Conservation (phyloP, 2,329 filamentous ascomycete species). For the Aspergillus thermomutatus region DNA sequence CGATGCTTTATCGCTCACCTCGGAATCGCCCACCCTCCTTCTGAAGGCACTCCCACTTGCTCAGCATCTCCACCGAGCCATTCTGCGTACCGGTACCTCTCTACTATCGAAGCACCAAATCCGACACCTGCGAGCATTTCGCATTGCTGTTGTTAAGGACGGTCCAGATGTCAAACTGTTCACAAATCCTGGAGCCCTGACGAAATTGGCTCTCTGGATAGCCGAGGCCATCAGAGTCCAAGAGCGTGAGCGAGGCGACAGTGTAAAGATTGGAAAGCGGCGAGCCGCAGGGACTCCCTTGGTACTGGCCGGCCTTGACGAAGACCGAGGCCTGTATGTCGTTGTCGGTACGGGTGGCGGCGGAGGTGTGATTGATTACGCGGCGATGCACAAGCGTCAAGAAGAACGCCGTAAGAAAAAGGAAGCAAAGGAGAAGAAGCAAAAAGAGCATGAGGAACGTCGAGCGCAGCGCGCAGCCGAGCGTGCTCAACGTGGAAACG, state of each 20-base stretch:
- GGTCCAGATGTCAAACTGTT: constrained; percentile 89
- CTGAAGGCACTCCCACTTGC: constrained; percentile 78
- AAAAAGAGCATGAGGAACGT: constrained; percentile 63
- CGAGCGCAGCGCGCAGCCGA: constrained; percentile 55
- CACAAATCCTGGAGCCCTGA: constrained; percentile 85
- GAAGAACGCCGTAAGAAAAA: constrained; percentile 60
- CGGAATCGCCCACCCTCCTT: constrained; percentile 49
- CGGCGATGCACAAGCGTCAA: constrained; percentile 65
- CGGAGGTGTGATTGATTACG: constrained; percentile 66
- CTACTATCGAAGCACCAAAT: constrained; percentile 93
- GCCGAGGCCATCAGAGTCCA: constrained; percentile 88
- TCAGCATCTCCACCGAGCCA: constrained; percentile 85
- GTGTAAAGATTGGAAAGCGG: constrained; percentile 47
- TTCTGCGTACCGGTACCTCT: constrained; percentile 86
- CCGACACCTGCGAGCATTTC: constrained; percentile 84
- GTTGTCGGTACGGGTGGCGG: constrained; percentile 91
- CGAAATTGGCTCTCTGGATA: constrained; percentile 91
- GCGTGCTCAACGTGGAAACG: constrained; percentile 48
- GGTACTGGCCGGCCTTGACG: constrained; percentile 85
- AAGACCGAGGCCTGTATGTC: constrained; percentile 80
- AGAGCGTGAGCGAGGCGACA: constrained; percentile 76
- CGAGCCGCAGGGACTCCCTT: constrained; percentile 66
- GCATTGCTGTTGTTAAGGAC: constrained; percentile 93
- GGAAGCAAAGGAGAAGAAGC: constrained; percentile 60
- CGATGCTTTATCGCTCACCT: constrained; percentile 51